Evolutionary conservation across 1,139 yeast genomes (phyloP), one percentile per base, ranked within the genome.

Genomic region (Scheffersomyces insectosa): DNA sequence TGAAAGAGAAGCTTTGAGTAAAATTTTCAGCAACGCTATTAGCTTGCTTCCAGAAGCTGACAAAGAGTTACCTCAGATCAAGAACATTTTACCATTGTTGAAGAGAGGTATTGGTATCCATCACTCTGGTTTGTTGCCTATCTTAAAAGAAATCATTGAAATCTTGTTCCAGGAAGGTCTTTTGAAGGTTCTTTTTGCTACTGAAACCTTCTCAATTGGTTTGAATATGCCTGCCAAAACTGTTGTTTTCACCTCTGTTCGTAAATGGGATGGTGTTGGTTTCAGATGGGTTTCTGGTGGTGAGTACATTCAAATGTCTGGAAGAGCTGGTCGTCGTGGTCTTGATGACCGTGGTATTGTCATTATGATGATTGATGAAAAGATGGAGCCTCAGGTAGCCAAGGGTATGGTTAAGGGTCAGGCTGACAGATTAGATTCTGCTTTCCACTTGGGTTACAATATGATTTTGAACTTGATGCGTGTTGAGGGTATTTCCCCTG

Each of bases 241-340:
- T 0, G 99, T 93, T 38, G 99, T 95, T 8, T 95, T 95, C 66
- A 93, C 99, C 0, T 88, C 95, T 36, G 99, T 95, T 11, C 83
- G 99, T 63, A 95, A 95, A 64, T 93, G 97, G 96, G 99, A 95
- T 66, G 99, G 99, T 57, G 83, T 81, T 48, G 95, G 93, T 23
- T 90, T 91, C 73, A 83, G 99, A 67, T 93, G 98, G 98, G 97
- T 95, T 33, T 88, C 97, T 43, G 98, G 98, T 46, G 99, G 99
- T 71, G 99, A 95, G 68, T 95, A 93, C 66, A 95, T 93, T 57
- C 99, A 95, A 70, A 93, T 93, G 99, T 88, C 97, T 35, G 99
- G 99, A 50, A 85, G 99, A 70, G 99, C 99, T 13, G 99, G 99
- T 58, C 91, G 99, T 77, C 88, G 99, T 78, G 99, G 99, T 58